Evolutionary conservation across 345 rosid species (phyloP).

Genomic region (Aegle marmelos): DNA sequence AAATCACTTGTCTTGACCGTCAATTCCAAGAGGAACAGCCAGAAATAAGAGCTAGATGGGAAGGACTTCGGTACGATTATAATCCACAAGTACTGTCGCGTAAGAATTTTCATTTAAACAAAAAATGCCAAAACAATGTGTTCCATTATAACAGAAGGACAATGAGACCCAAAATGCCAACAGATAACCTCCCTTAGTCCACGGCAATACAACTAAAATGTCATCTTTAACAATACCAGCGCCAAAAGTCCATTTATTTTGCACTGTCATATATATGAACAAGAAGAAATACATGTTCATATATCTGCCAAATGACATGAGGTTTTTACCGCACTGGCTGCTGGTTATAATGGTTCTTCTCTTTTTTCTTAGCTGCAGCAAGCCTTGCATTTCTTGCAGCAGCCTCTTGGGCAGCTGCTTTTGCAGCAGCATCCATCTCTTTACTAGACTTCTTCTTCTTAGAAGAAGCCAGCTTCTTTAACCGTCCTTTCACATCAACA

Average conservation of each 20-base stretch:
- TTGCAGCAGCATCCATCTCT: slow-evolving; percentile 62
- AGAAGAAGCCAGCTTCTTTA: slow-evolving; percentile 49
- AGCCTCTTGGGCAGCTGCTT: slow-evolving; percentile 68
- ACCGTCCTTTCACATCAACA: slow-evolving; percentile 51
- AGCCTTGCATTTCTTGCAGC: slow-evolving; percentile 71
- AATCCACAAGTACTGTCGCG: slow-evolving; percentile 9
- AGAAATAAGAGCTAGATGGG: background rate
- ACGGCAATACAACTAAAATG: slow-evolving; percentile 15
- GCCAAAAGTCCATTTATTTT: slow-evolving; percentile 19
- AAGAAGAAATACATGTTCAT: slow-evolving; percentile 31
- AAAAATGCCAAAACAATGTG: slow-evolving; percentile 26
- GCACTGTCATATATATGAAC: slow-evolving; percentile 32
- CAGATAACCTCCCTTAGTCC: slow-evolving; percentile 11
- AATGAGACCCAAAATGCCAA: slow-evolving; percentile 17
- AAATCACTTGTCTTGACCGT: background rate
- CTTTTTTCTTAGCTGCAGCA: slow-evolving; percentile 78
- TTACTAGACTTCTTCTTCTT: slow-evolving; percentile 67
- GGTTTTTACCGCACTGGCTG: slow-evolving; percentile 56
- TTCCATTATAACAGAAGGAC: slow-evolving; percentile 22
- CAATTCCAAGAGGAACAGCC: background rate
- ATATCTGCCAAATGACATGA: background rate
- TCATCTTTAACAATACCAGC: slow-evolving; percentile 14
- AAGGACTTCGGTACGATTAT: background rate
- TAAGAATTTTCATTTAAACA: slow-evolving; percentile 24
- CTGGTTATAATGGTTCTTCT: slow-evolving; percentile 75